Evolutionary conservation across 176 grass and related monocot species (phyloP).

Genomic region (Luzula sylvatica): DNA sequence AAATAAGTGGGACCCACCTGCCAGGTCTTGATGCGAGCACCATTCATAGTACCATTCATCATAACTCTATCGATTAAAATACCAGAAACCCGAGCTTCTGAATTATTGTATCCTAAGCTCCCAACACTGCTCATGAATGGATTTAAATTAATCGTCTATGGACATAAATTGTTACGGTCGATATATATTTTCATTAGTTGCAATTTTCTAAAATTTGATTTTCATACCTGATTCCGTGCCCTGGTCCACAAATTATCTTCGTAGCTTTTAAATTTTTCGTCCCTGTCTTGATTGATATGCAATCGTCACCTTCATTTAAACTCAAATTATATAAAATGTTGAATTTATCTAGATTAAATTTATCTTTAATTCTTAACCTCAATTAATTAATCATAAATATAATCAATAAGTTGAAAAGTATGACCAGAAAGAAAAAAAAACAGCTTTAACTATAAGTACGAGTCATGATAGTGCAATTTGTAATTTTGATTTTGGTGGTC

Average conservation of each 20-base stretch:
- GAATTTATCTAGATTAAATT: conserved; percentile 1
- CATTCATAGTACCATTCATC: conserved; percentile 35
- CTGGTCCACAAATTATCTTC: conserved; percentile 34
- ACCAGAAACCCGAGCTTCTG: conserved; percentile 30
- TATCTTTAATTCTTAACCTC: neutral
- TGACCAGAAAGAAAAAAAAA: too few relatives aligned
- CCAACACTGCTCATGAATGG: conserved; percentile 42
- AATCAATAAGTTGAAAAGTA: too few relatives aligned
- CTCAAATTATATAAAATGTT: neutral
- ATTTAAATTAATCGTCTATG: conserved; percentile 8
- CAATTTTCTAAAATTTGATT: neutral
- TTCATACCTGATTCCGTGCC: conserved; percentile 30
- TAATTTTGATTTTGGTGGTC: conserved; percentile 26
- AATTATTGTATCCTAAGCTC: conserved; percentile 36
- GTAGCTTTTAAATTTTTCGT: conserved; percentile 18
- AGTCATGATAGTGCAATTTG: conserved; percentile 26
- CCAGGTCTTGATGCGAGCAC: conserved; percentile 56
- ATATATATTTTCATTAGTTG: neutral
- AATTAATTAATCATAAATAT: too few relatives aligned
- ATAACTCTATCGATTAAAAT: conserved; percentile 21
- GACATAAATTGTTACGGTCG: too few relatives aligned
- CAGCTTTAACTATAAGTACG: conserved; percentile 9
- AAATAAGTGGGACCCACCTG: conserved; percentile 18
- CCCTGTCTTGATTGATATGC: conserved; percentile 37
- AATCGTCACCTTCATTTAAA: conserved; percentile 38